A percentile compares a stretch with the other conserved stretches of the same genome.
Conservation (phyloP, 805 yeast genomes). For the Ogataea methylovora region DNA sequence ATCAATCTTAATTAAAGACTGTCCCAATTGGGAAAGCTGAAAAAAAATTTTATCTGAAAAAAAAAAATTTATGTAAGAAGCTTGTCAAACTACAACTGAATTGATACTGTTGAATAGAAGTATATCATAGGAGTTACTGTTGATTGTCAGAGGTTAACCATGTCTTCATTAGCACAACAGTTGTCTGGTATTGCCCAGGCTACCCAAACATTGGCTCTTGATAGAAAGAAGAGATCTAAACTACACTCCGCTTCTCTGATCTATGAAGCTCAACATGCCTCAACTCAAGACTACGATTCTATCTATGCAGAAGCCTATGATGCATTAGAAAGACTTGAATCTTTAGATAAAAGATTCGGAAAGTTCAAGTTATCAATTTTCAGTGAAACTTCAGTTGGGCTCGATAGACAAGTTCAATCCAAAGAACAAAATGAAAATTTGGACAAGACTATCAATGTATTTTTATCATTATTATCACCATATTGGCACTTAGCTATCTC, state of each 20-base stretch:
- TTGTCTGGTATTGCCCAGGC: constrained; percentile 59
- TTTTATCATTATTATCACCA: constrained; percentile 67
- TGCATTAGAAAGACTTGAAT: constrained; percentile 65
- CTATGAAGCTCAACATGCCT: constrained; percentile 80
- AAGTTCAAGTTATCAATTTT: constrained; percentile 68
- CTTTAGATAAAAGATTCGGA: constrained; percentile 67
- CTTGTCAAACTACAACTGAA: neutral
- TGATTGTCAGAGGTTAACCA: too few species aligned
- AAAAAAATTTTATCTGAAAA: neutral
- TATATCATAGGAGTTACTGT: too few species aligned
- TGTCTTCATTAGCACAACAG: constrained; percentile 67
- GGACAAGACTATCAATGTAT: constrained; percentile 67
- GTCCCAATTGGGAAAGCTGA: neutral
- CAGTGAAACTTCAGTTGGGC: constrained; percentile 68
- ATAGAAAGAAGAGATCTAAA: constrained; percentile 79
- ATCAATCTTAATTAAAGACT: too few species aligned
- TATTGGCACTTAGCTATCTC: constrained; percentile 72
- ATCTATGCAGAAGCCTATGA: constrained; percentile 66
- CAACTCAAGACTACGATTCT: constrained; percentile 88
- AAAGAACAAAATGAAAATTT: constrained; percentile 70
- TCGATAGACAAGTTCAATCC: constrained; percentile 79
- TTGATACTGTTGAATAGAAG: too few species aligned
- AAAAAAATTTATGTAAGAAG: neutral
- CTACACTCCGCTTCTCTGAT: constrained; percentile 84
- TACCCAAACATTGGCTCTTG: constrained; percentile 68